phyloP scores from a whole-genome alignment of 2,329 filamentous ascomycete genomes.

The Chaetothyriales sp. region DNA sequence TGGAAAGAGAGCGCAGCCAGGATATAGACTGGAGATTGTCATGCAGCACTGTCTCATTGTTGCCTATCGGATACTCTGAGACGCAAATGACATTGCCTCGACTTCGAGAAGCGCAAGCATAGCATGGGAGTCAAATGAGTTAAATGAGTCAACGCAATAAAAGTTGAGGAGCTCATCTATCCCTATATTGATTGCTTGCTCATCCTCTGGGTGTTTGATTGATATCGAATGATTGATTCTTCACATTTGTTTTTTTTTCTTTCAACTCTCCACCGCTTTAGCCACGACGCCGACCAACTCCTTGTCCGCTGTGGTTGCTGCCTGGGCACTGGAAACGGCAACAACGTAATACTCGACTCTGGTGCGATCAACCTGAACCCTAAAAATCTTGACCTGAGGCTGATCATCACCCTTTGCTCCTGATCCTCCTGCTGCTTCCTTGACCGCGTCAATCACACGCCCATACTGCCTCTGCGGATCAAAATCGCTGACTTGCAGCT shows the following conservation, averaged over 20 bases:
- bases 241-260: background rate
- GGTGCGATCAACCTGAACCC: slow-evolving; percentile 41
- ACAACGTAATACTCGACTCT: slow-evolving; percentile 62
- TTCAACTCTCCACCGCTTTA: slow-evolving; percentile 55
- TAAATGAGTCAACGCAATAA: background rate
- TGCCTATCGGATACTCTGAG: background rate
- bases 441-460: slow-evolving; percentile 41
- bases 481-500: slow-evolving; percentile 55
- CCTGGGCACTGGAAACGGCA: slow-evolving; percentile 29
- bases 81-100: background rate
- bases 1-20: background rate
- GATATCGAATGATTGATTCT: background rate
- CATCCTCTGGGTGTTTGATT: background rate
- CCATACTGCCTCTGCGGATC: slow-evolving; percentile 57
- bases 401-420: slow-evolving; percentile 3
- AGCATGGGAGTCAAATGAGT: background rate
- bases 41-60: background rate
- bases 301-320: slow-evolving; percentile 39
- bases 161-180: background rate
- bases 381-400: slow-evolving; percentile 59
- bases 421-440: slow-evolving; percentile 14
- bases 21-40: background rate
- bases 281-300: slow-evolving; percentile 65
- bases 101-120: background rate
- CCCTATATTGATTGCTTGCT: background rate